Evolutionary conservation across 164 flowering plant species (phyloP), one percentile per base, ranked within the genome.

Genomic region (Umbellularia californica): DNA sequence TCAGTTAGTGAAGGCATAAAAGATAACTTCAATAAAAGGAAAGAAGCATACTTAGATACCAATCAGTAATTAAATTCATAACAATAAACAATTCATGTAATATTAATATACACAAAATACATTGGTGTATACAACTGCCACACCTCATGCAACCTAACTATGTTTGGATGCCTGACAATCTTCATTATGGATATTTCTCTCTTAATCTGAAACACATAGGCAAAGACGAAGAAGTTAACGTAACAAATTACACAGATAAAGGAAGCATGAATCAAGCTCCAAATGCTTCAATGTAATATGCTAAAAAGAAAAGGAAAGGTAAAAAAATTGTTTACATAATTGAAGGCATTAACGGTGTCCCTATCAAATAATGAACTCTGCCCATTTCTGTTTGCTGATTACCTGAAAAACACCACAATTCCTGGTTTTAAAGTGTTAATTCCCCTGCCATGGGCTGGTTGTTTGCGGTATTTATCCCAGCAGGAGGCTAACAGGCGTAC

Each of bases 181-280:
- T 95, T 95, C 99, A 95, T 95, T 76, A 95, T 90, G 24, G 99
- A 95, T 85, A 95, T 95, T 84, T 95, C 98, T 82, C 91, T 86
- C 85, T 88, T 93, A 73, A 95, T 95, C 99, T 95, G 88, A 12
- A 77, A 83, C 70, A 58, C 68, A 81, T 81, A n/a, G 11, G 58
- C 68, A 52, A 28, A 77, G 75, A 25, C 5, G 24, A 14, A 15
- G 12, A 55, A 24, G 63, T 66, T 50, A 71, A 41, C 33, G 41
- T 23, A 77, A 65, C 33, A 65, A 71, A 19, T 41, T 27, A 58
- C 58, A 73, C 15, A 63, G 66, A 65, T 35, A 52, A 68, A 22
- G 19, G 60, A 17, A 55, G 60, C n/a, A 55, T 55, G n/a, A 17
- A 20, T 55, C 47, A 20, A 55, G n/a, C 60, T 55, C 13, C 11